Percentiles rank a stretch among this genome's conserved stretches.
Evolutionary conservation across 2,329 filamentous ascomycete genomes (phyloP).

Genomic region (Aureobasidium sp.): DNA sequence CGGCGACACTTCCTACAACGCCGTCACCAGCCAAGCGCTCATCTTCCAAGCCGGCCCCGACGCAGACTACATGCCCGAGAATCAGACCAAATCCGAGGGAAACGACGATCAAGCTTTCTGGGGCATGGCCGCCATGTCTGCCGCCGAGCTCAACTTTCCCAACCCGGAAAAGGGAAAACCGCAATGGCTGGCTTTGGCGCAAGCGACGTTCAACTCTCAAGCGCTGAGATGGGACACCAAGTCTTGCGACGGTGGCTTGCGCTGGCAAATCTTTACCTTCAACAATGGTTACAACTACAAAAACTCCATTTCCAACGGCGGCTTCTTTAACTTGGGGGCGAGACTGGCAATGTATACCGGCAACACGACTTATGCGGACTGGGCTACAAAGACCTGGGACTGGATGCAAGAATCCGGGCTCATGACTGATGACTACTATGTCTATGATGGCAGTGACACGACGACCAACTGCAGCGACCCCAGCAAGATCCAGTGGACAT

Average conservation of each 20-base stretch:
- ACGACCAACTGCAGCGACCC: conserved; percentile 36
- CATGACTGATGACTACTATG: conserved; percentile 38
- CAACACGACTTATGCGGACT: conserved; percentile 52
- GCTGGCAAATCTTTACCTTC: conserved; percentile 76
- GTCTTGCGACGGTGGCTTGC: conserved; percentile 65
- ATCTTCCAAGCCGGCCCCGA: conserved; percentile 35
- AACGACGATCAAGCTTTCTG: conserved; percentile 68
- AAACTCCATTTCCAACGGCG: conserved; percentile 75
- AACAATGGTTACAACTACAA: conserved; percentile 80
- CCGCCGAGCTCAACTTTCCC: conserved; percentile 69
- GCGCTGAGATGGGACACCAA: conserved; percentile 60
- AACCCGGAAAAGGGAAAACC: conserved; percentile 55
- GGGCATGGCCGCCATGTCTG: conserved; percentile 72
- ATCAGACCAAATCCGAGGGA: conserved; percentile 30
- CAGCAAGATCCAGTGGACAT: conserved; percentile 42
- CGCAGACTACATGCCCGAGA: conserved; percentile 37
- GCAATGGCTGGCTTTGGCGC: conserved; percentile 68
- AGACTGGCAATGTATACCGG: conserved; percentile 32
- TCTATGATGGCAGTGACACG: conserved; percentile 41
- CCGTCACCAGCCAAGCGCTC: conserved; percentile 38
- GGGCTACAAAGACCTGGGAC: conserved; percentile 43
- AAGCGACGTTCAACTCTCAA: conserved; percentile 76
- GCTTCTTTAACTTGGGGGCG: conserved; percentile 75
- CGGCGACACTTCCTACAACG: conserved; percentile 38
- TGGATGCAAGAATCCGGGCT: conserved; percentile 44